Conservation (phyloP, 1,139 yeast species). For the Debaryomyces sp. region DNA sequence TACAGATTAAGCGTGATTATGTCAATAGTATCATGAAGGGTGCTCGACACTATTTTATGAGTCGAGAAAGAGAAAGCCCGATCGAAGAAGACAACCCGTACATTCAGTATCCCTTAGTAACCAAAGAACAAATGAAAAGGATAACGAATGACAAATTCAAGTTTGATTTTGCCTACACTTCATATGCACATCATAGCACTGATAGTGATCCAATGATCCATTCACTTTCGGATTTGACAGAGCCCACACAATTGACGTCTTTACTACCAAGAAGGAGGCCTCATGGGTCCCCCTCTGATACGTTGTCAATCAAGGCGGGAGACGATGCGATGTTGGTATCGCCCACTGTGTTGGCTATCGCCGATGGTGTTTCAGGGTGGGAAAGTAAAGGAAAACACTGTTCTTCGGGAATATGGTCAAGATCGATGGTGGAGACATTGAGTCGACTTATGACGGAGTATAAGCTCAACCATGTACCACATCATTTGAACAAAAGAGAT, state of each 20-base stretch:
- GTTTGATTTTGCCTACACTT: slow-evolving; percentile 49
- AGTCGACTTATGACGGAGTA: slow-evolving; percentile 52
- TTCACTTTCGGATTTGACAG: slow-evolving; percentile 55
- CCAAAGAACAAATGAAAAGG: slow-evolving; percentile 42
- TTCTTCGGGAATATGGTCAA: slow-evolving; percentile 56
- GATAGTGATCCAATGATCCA: slow-evolving; percentile 44
- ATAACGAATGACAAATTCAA: slow-evolving; percentile 43
- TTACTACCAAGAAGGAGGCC: slow-evolving; percentile 56
- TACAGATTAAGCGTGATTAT: slow-evolving; percentile 1
- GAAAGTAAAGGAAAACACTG: slow-evolving; percentile 47
- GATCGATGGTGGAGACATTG: slow-evolving; percentile 57
- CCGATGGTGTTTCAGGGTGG: slow-evolving; percentile 69
- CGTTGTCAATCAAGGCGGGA: slow-evolving; percentile 56
- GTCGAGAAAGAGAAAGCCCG: slow-evolving; percentile 18
- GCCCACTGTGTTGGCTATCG: slow-evolving; percentile 57
- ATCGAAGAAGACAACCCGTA: slow-evolving; percentile 38
- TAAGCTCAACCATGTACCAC: slow-evolving; percentile 46
- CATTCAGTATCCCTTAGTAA: slow-evolving; percentile 45
- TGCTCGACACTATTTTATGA: slow-evolving; percentile 30
- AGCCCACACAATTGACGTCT: slow-evolving; percentile 49
- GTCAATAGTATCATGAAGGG: slow-evolving; percentile 22
- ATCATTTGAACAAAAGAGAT: slow-evolving; percentile 45
- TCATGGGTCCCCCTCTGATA: slow-evolving; percentile 56
- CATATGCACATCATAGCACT: slow-evolving; percentile 53
- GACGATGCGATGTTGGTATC: slow-evolving; percentile 67